These are phyloP conservation scores for Pleurotus tuoliensis DNA, from an alignment of 768 basidiomycete species.

Conservation along the genomic window DNA sequence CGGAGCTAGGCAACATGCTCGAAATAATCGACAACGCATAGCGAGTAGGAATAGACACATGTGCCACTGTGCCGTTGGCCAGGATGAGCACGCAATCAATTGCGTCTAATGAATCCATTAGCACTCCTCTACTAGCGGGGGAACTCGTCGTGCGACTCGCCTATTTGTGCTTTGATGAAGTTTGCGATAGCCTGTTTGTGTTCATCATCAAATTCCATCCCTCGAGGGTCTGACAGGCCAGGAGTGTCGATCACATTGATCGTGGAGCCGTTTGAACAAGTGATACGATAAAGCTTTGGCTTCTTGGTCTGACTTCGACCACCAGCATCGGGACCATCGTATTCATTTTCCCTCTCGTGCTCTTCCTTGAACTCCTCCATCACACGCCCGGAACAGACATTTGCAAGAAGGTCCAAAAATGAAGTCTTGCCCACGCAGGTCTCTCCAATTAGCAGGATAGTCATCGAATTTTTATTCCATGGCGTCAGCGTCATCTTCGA, in stretches of 20 bases:
- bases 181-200: slow-evolving; percentile 21
- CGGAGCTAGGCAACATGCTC: slow-evolving; percentile 19
- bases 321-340: not conserved
- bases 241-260: slow-evolving; percentile 25
- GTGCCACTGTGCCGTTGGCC: slow-evolving; percentile 20
- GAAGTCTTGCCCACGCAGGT: slow-evolving; percentile 17
- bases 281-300: slow-evolving; percentile 11
- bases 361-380: slow-evolving; percentile 5
- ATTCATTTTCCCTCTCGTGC: slow-evolving; percentile 10
- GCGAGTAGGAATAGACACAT: slow-evolving; percentile 16
- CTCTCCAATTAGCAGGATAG: slow-evolving; percentile 13
- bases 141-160: not conserved
- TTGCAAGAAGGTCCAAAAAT: slow-evolving; percentile 14
- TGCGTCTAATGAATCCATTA: not conserved
- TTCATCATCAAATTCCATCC: slow-evolving; percentile 17
- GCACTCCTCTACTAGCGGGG: not conserved
- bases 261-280: slow-evolving; percentile 6
- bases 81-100: slow-evolving; percentile 24
- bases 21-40: slow-evolving; percentile 20
- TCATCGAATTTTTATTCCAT: slow-evolving; percentile 7
- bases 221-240: slow-evolving; percentile 24
- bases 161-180: slow-evolving; percentile 14
- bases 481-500: slow-evolving; percentile 7
- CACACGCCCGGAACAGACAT: slow-evolving; percentile 12
- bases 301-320: slow-evolving; percentile 12